phyloP scores from a whole-genome alignment of 805 yeast species.

The Kluyveromyces starmeri region DNA sequence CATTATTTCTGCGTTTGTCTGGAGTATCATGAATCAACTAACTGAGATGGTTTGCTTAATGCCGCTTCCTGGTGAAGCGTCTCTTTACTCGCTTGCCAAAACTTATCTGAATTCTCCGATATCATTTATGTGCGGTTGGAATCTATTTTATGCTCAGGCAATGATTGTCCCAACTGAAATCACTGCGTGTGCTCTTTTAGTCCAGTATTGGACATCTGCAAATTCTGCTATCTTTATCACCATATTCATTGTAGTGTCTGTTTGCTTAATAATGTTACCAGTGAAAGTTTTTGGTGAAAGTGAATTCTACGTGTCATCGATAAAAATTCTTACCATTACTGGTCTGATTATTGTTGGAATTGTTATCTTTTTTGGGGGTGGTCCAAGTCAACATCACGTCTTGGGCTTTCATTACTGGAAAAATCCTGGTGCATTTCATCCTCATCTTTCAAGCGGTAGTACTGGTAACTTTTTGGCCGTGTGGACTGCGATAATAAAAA shows the following conservation, averaged over 20 bases:
- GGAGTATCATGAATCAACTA: slow-evolving; percentile 38
- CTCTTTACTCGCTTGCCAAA: slow-evolving; percentile 11
- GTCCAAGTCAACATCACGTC: slow-evolving; percentile 39
- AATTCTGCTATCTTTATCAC: slow-evolving; percentile 34
- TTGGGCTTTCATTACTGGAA: slow-evolving; percentile 60
- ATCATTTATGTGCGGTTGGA: slow-evolving; percentile 37
- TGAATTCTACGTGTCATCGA: slow-evolving; percentile 58
- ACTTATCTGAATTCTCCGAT: slow-evolving; percentile 12
- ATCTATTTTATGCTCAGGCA: slow-evolving; percentile 38
- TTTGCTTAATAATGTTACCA: slow-evolving; percentile 10
- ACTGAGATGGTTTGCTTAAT: slow-evolving; percentile 55
- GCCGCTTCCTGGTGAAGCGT: slow-evolving; percentile 53
- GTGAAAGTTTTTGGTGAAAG: slow-evolving; percentile 36
- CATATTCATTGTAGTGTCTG: slow-evolving; percentile 23
- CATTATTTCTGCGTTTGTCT: slow-evolving; percentile 48
- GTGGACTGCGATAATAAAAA: slow-evolving; percentile 43
- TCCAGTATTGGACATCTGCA: slow-evolving; percentile 34
- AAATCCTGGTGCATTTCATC: slow-evolving; percentile 39
- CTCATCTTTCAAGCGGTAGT: slow-evolving; percentile 27
- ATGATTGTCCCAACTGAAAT: slow-evolving; percentile 43
- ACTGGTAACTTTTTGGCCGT: slow-evolving; percentile 44
- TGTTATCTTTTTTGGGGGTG: slow-evolving; percentile 59
- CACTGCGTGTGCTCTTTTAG: slow-evolving; percentile 33
- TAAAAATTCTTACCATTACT: slow-evolving; percentile 56
- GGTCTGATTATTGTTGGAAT: slow-evolving; percentile 52